Percentiles rank a stretch among this genome's conserved stretches.
phyloP scores from a whole-genome alignment of 2,329 filamentous ascomycete species.

The Xenoacremonium recifei region DNA sequence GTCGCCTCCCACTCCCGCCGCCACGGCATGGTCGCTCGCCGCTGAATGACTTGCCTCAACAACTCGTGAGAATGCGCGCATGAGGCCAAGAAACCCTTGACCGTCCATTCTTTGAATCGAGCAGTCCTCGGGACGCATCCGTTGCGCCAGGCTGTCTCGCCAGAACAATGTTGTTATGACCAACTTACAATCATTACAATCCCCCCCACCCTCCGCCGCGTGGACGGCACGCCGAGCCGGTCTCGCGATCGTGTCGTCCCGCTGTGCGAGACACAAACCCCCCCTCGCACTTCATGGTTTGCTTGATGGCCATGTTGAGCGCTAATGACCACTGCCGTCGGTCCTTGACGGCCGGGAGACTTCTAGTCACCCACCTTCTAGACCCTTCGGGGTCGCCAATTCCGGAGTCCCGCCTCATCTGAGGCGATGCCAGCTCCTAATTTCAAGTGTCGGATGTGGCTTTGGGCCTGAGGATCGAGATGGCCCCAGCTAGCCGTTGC shows the following conservation, averaged over 20 bases:
- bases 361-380: no score
- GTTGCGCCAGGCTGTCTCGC: constrained; percentile 29
- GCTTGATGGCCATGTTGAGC: no score
- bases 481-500: constrained; percentile 32
- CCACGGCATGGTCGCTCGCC: constrained; percentile 61
- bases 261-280: constrained; percentile 34
- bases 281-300: no score
- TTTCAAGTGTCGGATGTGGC: constrained; percentile 29
- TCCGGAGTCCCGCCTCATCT: constrained; percentile 21
- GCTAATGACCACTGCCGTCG: constrained; percentile 27
- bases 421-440: constrained; percentile 24
- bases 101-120: constrained; percentile 34
- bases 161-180: constrained; percentile 27
- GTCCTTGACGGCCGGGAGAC: no score
- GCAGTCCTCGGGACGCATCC: constrained; percentile 22
- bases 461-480: constrained; percentile 25
- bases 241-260: constrained; percentile 33
- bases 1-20: constrained; percentile 57
- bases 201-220: constrained; percentile 26
- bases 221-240: constrained; percentile 43
- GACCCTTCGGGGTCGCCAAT: no score
- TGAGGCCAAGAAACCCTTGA: constrained; percentile 28
- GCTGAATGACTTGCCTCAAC: constrained; percentile 21
- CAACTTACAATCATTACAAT: constrained; percentile 29
- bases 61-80: constrained; percentile 20